Percentiles rank a stretch among this genome's conserved stretches.
Evolutionary conservation across 2,329 filamentous ascomycete species (phyloP).

Genomic region (Fusarium stilboides): DNA sequence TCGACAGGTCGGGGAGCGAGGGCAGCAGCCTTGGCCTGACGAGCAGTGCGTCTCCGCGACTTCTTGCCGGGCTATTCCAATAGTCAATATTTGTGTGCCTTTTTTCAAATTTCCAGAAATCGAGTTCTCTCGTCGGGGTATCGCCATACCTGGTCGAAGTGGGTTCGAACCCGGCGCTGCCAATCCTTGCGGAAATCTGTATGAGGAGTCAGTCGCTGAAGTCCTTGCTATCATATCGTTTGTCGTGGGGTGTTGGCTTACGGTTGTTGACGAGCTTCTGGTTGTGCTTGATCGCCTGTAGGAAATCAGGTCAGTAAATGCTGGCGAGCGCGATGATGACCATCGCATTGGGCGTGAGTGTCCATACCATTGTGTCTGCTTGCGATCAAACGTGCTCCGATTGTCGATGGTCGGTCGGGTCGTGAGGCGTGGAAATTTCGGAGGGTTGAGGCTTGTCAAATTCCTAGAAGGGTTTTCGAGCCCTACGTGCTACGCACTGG

Average conservation of each 20-base stretch:
- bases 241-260: conserved; percentile 64
- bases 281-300: conserved; percentile 98
- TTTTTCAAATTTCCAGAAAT: conserved; percentile 36
- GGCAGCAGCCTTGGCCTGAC: conserved; percentile 94
- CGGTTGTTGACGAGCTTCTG: conserved; percentile 98
- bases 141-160: conserved; percentile 96
- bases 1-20: conserved; percentile 97
- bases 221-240: conserved; percentile 49
- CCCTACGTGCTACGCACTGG: conserved; percentile 57
- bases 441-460: conserved; percentile 58
- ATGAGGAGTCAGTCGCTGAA: conserved; percentile 58
- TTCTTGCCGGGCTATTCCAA: conserved; percentile 89
- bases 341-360: conserved; percentile 42
- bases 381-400: conserved; percentile 66
- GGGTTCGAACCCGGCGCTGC: conserved; percentile 98
- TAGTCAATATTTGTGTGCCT: conserved; percentile 55
- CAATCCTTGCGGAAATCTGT: conserved; percentile 99
- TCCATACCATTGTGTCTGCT: conserved; percentile 69
- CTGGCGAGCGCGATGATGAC: conserved; percentile 34
- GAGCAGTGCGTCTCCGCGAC: conserved; percentile 90
- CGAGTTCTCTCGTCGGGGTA: conserved; percentile 32
- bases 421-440: conserved; percentile 59
- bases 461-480: conserved; percentile 61
- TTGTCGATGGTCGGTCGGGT: conserved; percentile 59
- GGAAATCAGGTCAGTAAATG: conserved; percentile 52